Evolutionary conservation across 306 rosid genomes (phyloP), one percentile per base, ranked within the genome.

Genomic region (Elaeagnus macrophylla): DNA sequence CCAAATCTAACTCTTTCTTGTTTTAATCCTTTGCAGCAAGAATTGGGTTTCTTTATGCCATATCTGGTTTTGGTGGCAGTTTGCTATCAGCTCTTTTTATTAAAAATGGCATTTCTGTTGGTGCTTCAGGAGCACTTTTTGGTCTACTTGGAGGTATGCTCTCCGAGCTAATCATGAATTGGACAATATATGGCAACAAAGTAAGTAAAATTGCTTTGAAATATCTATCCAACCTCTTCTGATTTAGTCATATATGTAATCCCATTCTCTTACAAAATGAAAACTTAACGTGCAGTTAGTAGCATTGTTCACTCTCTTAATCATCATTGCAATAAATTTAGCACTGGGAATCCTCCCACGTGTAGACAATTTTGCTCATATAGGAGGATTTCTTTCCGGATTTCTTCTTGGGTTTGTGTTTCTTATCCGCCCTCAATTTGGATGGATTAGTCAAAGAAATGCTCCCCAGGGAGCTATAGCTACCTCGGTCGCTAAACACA

Each of bases 71-170:
- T 57, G 90, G 96, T 1, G 96, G 96, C 54, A 84, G 85, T 72
- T 69, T 88, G 72, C 59, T 82, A 55, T 88, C 96, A 5, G 71
- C 90, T 50, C 75, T 88, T 41, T 84, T 88, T 66, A 71, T 84
- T 55, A 66, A 74, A 66, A 51, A 67, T 38, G 81, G 78, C 14
- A 84, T 88, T 45, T 88, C 96, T 7, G 96, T 88, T 60, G 96
- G 96, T 67, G 94, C 96, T 67, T 88, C 96, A 6, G 96, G 96
- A 56, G 96, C 94, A 54, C 79, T 84, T 45, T 88, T 88, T 74
- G 96, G 96, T 58, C 79, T 88, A 54, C 70, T 84, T 2, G 96
- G 96, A 54, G 88, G 85, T 60, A 88, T 88, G 96, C 79, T 88
- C 44, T 88, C 96, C 0, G 94, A 88, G 83, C 83, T 88, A 48